These are phyloP conservation scores for Cajanus cajan DNA, from an alignment of 306 rosid species.

Conservation along the genomic window DNA sequence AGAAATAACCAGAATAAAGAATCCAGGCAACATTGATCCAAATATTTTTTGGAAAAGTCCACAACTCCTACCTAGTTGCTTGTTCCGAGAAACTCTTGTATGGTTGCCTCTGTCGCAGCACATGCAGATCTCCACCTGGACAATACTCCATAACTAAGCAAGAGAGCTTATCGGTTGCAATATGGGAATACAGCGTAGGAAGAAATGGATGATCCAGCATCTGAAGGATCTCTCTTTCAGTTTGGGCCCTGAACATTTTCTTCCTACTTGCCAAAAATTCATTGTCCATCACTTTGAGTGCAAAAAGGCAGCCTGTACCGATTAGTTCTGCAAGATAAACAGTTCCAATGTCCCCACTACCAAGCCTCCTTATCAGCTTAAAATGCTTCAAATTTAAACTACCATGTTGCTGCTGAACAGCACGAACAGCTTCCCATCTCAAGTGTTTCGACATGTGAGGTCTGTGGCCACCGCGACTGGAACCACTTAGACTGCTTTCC, in stretches of 20 bases:
- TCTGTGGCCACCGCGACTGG: conserved; percentile 79
- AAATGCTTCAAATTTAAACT: conserved; percentile 74
- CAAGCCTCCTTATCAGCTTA: conserved; percentile 75
- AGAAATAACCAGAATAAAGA: neutral
- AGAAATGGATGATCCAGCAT: conserved; percentile 97
- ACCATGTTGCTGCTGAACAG: conserved; percentile 70
- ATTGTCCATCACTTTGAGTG: conserved; percentile 91
- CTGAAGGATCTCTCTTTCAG: conserved; percentile 91
- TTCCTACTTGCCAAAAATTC: conserved; percentile 79
- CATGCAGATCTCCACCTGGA: conserved; percentile 96
- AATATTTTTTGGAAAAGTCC: conserved; percentile 2
- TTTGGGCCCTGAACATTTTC: conserved; percentile 85
- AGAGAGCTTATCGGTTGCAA: conserved; percentile 73
- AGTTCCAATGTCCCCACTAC: conserved; percentile 97
- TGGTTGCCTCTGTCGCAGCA: conserved; percentile 88
- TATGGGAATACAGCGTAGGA: conserved; percentile 80
- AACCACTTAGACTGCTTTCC: conserved; percentile 77
- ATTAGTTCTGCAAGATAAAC: conserved; percentile 93
- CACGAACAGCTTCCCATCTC: conserved; percentile 90
- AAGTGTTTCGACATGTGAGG: conserved; percentile 97
- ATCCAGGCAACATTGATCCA: neutral
- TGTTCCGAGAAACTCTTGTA: conserved; percentile 78
- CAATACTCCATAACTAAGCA: conserved; percentile 96
- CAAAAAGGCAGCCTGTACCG: conserved; percentile 74
- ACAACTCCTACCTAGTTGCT: conserved; percentile 71